Base-by-base conservation (phyloP, 768 basidiomycete species). In the Suillus ampliporus region DNA sequence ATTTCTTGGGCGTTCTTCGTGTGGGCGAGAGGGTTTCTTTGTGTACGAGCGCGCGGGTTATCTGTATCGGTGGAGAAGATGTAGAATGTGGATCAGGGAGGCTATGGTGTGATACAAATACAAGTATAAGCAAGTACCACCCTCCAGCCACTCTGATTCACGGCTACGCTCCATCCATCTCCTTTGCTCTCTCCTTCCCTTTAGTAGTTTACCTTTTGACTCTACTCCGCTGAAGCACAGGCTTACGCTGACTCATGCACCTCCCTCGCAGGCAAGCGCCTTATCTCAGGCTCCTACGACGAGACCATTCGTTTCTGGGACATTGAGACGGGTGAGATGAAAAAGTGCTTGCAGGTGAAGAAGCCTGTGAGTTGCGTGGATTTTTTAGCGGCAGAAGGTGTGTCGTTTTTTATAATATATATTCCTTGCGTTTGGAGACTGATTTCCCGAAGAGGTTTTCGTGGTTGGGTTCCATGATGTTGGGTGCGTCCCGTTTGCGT, bases 281-380 rank as follows among this genome's bases (percentile, higher is more conserved):
- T 97, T 46, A 93, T 97, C 66, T 94, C 91, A 66, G 95, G 95
- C 17, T 92, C 90, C 31, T 95, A 95, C 70, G 94, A 96, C 61
- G 94, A 95, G 74, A 94, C 91, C 1, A 95, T 97, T 64, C 83
- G 94, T 14, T 92, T 97, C 76, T 97, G 94, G 95, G 91, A 95
- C 72, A 83, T 97, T 23, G 83, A 81, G 58, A 85, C 83, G 0
- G 86, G 84, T 5, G 83, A 85, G 67, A 78, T 84, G 78, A 89
- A 89, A 76, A 91, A 90, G 69, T 92, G 90, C 67, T 71, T 95
- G 48, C 83, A 85, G 61, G 92, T 94, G 13, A 95, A 94, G 79
- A 95, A 94, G 68, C 90, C 94, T 1, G 92, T 96, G 38, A 92
- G 92, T 64, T 94, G 95, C 74, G 86, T 96, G 46, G 93, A 95